Conservation (phyloP, 2,329 filamentous ascomycete genomes). For the Colletotrichum sp. region DNA sequence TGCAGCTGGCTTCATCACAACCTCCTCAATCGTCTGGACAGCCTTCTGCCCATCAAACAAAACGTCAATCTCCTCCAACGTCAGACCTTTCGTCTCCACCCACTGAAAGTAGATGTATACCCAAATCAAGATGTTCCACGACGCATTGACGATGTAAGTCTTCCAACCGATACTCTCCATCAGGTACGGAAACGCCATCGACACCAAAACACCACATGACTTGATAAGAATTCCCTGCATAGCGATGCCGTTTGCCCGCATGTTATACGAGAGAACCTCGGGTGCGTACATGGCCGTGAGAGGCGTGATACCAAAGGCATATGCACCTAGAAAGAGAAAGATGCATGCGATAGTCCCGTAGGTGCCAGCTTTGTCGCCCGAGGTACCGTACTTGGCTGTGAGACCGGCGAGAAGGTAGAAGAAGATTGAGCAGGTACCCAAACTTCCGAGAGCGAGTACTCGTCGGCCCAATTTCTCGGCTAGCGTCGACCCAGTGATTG, state of each 20-base stretch:
- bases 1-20: background rate
- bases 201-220: constrained; percentile 7
- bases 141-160: constrained; percentile 23
- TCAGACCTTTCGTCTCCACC: constrained; percentile 30
- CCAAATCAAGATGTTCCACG: constrained; percentile 18
- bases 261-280: constrained; percentile 19
- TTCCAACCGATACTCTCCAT: constrained; percentile 23
- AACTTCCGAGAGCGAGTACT: background rate
- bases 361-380: constrained; percentile 9
- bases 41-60: constrained; percentile 18
- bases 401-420: background rate
- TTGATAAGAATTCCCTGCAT: constrained; percentile 14
- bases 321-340: constrained; percentile 14
- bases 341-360: constrained; percentile 21
- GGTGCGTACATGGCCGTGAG: constrained; percentile 17
- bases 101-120: constrained; percentile 27
- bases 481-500: background rate
- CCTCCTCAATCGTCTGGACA: background rate
- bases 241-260: constrained; percentile 22
- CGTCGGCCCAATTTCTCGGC: constrained; percentile 8
- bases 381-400: background rate
- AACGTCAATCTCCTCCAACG: constrained; percentile 23
- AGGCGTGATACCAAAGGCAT: constrained; percentile 15
- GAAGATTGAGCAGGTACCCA: background rate
- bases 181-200: constrained; percentile 14